These are phyloP conservation scores for Monosporascus sp. DNA, from an alignment of 2,329 filamentous ascomycete species.

Conservation along the genomic window DNA sequence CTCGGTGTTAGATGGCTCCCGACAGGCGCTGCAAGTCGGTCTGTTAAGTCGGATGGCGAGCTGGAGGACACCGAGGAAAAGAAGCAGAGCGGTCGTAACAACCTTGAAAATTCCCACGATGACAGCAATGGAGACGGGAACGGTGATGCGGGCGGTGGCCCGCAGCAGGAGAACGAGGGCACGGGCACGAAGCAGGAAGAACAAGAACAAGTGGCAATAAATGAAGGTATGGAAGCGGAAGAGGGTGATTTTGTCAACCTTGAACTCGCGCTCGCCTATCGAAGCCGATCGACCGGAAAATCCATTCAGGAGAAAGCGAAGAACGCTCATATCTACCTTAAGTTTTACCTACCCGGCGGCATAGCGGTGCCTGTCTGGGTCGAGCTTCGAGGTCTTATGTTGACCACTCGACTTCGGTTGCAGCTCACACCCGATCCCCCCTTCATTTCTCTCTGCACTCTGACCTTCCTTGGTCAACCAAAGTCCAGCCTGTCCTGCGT, in stretches of 20 bases:
- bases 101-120: constrained; percentile 28
- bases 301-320: constrained; percentile 58
- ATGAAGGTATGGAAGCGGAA: constrained; percentile 66
- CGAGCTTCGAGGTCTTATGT: constrained; percentile 66
- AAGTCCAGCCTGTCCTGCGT: constrained; percentile 66
- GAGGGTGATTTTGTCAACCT: constrained; percentile 75
- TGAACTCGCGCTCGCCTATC: constrained; percentile 69
- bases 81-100: constrained; percentile 42
- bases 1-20: constrained; percentile 68
- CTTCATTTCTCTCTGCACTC: constrained; percentile 68
- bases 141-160: constrained; percentile 26
- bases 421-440: constrained; percentile 72
- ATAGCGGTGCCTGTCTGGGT: constrained; percentile 63
- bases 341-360: constrained; percentile 61
- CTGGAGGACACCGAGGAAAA: constrained; percentile 39
- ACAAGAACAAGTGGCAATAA: constrained; percentile 31
- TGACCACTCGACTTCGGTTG: constrained; percentile 61
- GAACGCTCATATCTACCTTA: constrained; percentile 67
- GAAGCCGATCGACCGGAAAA: constrained; percentile 55
- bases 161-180: constrained; percentile 22
- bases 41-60: constrained; percentile 54
- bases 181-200: constrained; percentile 29
- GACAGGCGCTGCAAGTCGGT: constrained; percentile 59
- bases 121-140: constrained; percentile 21
- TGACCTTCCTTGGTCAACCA: constrained; percentile 71